Evolutionary conservation across 2,329 filamentous ascomycete genomes (phyloP), one percentile per base, ranked within the genome.

Genomic region (Neoarthrinium moseri): DNA sequence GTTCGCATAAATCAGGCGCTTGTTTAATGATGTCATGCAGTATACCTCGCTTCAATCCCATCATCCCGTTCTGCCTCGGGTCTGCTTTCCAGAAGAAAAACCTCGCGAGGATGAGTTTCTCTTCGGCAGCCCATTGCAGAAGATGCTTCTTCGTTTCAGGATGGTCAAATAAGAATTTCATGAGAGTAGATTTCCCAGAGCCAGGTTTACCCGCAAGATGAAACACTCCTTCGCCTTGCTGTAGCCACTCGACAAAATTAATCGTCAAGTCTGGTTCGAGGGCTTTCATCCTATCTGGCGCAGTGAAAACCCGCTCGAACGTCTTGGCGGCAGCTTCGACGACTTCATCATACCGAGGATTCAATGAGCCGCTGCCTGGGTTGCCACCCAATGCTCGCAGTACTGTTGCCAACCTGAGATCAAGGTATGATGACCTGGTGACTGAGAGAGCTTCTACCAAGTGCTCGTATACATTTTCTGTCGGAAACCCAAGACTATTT

Each of bases 81-180:
- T 32, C 23, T 4, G 35, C 10, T 34, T 29, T 47, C 48, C 45
- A 50, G 23, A 50, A 45, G 34, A 50, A 50, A 32, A 45, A 50
- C 27, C 20, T 45, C 37, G 44, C 20, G 30, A 22, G 7, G 15
- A 48, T 29, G 11, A 50, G 45, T 20, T 22, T 20, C 13, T 41
- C 33, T 24, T 27, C 7, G 3, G 34, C 24, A 20, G 48, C 39
- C 48, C 48, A 50, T 10, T 44, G 6, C 15, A 21, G 18, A 13
- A 50, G 26, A 20, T 34, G 24, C 11, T 33, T 5, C 18, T 30
- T n/a, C 12, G 20, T 42, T 13, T 15, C 7, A 15, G 22, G 5
- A 20, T 50, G 48, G 6, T 45, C 21, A 36, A 30, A 41, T 15
- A 50, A 42, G 30, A 47, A 41, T 30, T 50, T 50, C 48, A 50